Percentiles rank a stretch among this genome's conserved stretches.
Conservation (phyloP, 495 filamentous ascomycete species). For the Aspergillus avenaceus region DNA sequence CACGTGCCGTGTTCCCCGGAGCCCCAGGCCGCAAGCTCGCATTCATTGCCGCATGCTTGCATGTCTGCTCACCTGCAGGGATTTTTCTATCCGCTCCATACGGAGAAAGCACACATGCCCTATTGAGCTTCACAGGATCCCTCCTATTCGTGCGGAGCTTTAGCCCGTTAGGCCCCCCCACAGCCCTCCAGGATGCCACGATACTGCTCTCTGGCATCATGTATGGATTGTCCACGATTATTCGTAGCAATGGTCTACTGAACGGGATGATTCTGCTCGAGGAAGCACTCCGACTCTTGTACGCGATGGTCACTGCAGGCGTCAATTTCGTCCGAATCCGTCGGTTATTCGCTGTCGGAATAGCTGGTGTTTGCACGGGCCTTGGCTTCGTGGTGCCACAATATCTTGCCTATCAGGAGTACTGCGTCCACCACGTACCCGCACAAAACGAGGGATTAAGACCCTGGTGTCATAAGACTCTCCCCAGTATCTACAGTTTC, state of each 20-base stretch:
- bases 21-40: slow-evolving; percentile 4
- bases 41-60: slow-evolving; percentile 6
- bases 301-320: background rate
- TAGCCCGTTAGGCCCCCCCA: background rate
- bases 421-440: background rate
- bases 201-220: background rate
- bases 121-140: slow-evolving; percentile 4
- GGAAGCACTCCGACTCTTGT: slow-evolving; percentile 1
- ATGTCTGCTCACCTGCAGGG: slow-evolving; percentile 2
- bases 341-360: background rate
- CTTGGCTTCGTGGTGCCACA: slow-evolving; percentile 5
- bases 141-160: slow-evolving; percentile 6
- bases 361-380: slow-evolving; percentile 1
- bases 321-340: background rate
- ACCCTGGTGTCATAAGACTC: background rate
- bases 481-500: slow-evolving; percentile 7
- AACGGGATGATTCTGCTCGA: slow-evolving; percentile 3
- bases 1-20: background rate
- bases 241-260: slow-evolving; percentile 5
- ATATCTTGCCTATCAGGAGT: slow-evolving; percentile 6
- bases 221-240: slow-evolving; percentile 1
- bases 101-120: slow-evolving; percentile 1
- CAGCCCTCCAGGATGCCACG: background rate
- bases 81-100: slow-evolving; percentile 2
- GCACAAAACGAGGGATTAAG: background rate